A percentile compares a stretch with the other conserved stretches of the same genome.
Conservation (phyloP, 495 filamentous ascomycete genomes). For the Aspergillus heteromorphus region DNA sequence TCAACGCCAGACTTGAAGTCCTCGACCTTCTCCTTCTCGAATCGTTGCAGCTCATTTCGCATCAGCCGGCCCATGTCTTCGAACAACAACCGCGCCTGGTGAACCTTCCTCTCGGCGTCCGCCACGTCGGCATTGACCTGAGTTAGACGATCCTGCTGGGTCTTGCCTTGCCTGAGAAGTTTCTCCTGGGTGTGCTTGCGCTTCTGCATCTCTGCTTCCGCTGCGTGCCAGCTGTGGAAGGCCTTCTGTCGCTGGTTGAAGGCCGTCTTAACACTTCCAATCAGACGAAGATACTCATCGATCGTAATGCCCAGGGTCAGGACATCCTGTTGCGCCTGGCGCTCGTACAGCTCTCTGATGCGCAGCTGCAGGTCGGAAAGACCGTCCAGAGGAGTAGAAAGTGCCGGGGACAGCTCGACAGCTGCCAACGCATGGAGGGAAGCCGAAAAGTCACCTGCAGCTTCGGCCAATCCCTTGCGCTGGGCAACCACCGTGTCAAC, state of each 20-base stretch:
- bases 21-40: conserved; percentile 96
- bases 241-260: conserved; percentile 92
- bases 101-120: conserved; percentile 89
- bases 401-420: conserved; percentile 81
- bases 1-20: conserved; percentile 98
- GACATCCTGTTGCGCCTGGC: conserved; percentile 95
- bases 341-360: conserved; percentile 90
- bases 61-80: conserved; percentile 97
- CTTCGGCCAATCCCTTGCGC: conserved; percentile 86
- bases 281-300: conserved; percentile 95
- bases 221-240: conserved; percentile 85
- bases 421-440: conserved; percentile 85
- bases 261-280: conserved; percentile 85
- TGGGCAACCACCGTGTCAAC: conserved; percentile 89
- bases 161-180: conserved; percentile 83
- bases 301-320: conserved; percentile 95
- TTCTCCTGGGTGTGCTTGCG: conserved; percentile 84
- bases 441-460: conserved; percentile 84
- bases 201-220: conserved; percentile 84
- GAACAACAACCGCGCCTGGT: conserved; percentile 82
- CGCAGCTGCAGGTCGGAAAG: conserved; percentile 89
- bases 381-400: conserved; percentile 82
- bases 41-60: conserved; percentile 83
- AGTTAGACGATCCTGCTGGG: conserved; percentile 89
- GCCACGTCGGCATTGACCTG: conserved; percentile 87